Evolutionary conservation across 1,139 yeast species (phyloP), one percentile per base, ranked within the genome.

Genomic region (Magnusiomyces magnusii): DNA sequence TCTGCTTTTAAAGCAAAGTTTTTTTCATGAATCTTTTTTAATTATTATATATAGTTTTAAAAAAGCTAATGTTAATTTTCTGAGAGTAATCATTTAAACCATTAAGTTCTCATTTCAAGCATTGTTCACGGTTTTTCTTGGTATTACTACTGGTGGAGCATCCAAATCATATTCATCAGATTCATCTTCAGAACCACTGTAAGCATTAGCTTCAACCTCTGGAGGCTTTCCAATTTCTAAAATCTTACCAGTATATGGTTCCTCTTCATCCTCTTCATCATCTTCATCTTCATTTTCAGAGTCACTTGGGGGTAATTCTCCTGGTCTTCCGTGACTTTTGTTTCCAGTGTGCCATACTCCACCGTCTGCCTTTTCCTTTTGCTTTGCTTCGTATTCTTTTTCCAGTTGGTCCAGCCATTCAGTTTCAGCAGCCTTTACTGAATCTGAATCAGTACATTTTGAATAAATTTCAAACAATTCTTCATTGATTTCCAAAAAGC

Each of bases 401-500:
- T 88, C 95, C 15, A 90, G 74, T 67, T 78, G 78, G 31, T 77
- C 82, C 66, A 92, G 73, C 89, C 95, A 93, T 44, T 76, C 82
- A 41, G 84, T 84, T 72, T 93, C 95, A 0, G 93, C 97, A 53
- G 71, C 73, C 57, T 80, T 76, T 0, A 95, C 84, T 10, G 93
- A 86, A 2, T 80, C 91, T 1, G 87, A 80, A 67, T 93, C 97
- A 0, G 92, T 83, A 71, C 99, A 93, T 52, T 80, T 70, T 57
- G 85, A 86, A 68, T 95, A 95, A 13, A 86, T 70, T 58, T 83
- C 86, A 28, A 95, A 69, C 42, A 95, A 75, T 64, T 90, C 97
- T 63, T 81, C 80, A 70, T 95, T 95, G 58, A 95, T 83, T 60
- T 87, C 85, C 66, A 95, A 74, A 66, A 93, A 93, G 0, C 90